Conservation (phyloP, 148 eudicot species). For the Rhododendron mucronatum region DNA sequence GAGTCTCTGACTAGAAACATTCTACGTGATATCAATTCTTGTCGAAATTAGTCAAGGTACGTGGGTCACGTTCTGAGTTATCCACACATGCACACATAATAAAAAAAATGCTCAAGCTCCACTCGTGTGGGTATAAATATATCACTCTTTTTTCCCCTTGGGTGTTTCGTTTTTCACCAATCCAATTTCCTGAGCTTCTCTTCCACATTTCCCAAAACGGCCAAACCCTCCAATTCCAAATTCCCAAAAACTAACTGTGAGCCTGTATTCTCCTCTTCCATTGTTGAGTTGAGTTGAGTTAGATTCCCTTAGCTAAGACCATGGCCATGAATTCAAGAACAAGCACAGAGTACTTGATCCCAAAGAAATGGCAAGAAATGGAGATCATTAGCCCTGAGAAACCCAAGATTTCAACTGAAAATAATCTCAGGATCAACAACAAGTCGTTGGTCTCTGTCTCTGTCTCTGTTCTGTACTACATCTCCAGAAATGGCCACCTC, state of each 20-base stretch:
- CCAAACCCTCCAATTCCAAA: not conserved
- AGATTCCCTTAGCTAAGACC: too few relatives aligned
- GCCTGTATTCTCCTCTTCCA: not conserved
- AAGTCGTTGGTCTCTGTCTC: not conserved
- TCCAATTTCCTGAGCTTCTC: not conserved
- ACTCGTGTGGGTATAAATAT: not conserved
- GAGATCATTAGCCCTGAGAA: constrained; percentile 16
- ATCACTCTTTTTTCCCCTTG: not conserved
- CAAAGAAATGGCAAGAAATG: constrained; percentile 7
- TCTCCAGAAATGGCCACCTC: constrained; percentile 36
- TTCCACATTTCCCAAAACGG: not conserved
- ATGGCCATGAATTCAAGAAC: constrained; percentile 19
- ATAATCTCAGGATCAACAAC: not conserved
- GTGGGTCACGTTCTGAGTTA: too few relatives aligned
- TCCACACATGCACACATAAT: too few relatives aligned
- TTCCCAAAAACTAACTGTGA: not conserved
- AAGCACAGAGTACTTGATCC: constrained; percentile 11
- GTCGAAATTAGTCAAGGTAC: too few relatives aligned
- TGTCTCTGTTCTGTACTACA: constrained; percentile 32
- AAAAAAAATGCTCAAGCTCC: not conserved
- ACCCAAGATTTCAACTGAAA: constrained; percentile 12
- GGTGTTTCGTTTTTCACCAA: not conserved
- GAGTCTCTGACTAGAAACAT: too few relatives aligned
- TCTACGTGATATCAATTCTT: not conserved
- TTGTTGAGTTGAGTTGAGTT: not conserved